A percentile compares a stretch with the other conserved stretches of the same genome.
Evolutionary conservation across 257 asterid species (phyloP).

Genomic region (Thymus quinquecostatus): DNA sequence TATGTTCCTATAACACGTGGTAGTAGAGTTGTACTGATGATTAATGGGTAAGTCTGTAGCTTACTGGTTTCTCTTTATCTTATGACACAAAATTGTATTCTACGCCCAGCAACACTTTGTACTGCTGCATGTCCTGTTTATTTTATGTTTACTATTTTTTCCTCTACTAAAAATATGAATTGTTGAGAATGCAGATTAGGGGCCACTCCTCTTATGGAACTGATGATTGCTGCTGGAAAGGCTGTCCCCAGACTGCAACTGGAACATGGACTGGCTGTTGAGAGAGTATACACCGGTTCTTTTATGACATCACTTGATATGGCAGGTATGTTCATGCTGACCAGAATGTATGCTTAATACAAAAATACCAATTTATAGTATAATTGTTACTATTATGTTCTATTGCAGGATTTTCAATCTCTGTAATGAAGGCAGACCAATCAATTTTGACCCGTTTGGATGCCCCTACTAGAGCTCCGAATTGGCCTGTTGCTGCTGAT

Average conservation of each 20-base stretch:
- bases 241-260: conserved; percentile 88
- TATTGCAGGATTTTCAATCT: conserved; percentile 81
- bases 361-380: conserved; percentile 26
- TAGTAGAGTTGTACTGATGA: conserved; percentile 84
- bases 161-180: conserved; percentile 2
- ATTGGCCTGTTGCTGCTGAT: conserved; percentile 94
- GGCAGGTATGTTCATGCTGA: conserved; percentile 65
- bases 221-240: conserved; percentile 97
- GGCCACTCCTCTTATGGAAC: conserved; percentile 91
- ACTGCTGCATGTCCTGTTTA: conserved; percentile 1
- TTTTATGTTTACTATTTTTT: not conserved
- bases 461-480: conserved; percentile 95
- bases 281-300: conserved; percentile 96
- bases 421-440: conserved; percentile 88
- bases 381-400: not conserved
- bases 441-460: conserved; percentile 71
- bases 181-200: conserved; percentile 70
- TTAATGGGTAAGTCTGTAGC: conserved; percentile 75
- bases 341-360: conserved; percentile 20
- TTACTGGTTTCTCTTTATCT: conserved; percentile 6
- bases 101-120: conserved; percentile 13
- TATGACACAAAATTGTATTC: not conserved
- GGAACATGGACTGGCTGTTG: conserved; percentile 96
- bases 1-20: conserved; percentile 93
- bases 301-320: conserved; percentile 98